Evolutionary conservation across 2,329 filamentous ascomycete species (phyloP), one percentile per base, ranked within the genome.

Genomic region (Lecanosticta acicola): DNA sequence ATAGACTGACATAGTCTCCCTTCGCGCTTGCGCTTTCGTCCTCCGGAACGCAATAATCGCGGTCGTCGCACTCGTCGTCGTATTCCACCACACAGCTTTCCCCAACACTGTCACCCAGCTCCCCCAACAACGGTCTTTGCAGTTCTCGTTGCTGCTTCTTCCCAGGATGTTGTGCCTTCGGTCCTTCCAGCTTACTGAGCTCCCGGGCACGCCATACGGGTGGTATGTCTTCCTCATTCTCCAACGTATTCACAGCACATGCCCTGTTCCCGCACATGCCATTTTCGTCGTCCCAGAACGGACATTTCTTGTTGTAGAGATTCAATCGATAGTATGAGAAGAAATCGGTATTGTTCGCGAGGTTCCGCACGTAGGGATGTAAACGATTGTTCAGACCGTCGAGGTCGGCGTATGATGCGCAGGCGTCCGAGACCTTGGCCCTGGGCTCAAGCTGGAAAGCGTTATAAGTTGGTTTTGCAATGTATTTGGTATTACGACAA

Each of bases 51-150:
- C 93, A 98, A 68, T 97, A 98, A 66, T 98, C 93, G 55, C 93
- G 80, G 57, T 96, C 86, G 70, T 97, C 91, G 68, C 89, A 95
- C 68, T 96, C 91, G 61, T 96, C 91, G 61, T 97, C 91, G 63
- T 94, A 94, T 70, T 98, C 93, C 14, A 97, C 84, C 37, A 98
- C 89, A 65, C 93, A 98, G 66, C 87, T 95, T 72, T 98, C 93
- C 42, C 87, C 89, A 0, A 96, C 91, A 45, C 84, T 73, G 41
- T 90, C 87, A 38, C 93, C 93, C 7, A 98, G 70, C 59, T 83
- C 77, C 13, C 91, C 91, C 58, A 88, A 81, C 4, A 97, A 71
- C 16, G 93, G 93, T 46, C 80, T 77, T 57, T 85, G 70, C 39
- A 83, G 74, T 63, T 89, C 82, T 59, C 76, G 75, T 62, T 90